These are phyloP conservation scores for Guyanaporus albipodus DNA, from an alignment of 768 basidiomycete species.

Conservation along the genomic window DNA sequence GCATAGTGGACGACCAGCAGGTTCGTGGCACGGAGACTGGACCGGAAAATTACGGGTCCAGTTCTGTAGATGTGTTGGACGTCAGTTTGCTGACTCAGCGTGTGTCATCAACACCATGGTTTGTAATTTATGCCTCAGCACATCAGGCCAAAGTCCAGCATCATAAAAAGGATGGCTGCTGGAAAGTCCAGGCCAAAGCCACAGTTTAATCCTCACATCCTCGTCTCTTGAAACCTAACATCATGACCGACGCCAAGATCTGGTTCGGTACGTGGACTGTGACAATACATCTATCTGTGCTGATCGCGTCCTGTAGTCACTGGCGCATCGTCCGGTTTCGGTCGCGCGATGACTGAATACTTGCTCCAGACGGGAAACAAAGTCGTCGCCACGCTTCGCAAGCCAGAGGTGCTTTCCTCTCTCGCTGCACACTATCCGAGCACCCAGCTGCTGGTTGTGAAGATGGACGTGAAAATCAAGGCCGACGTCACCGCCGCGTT, in stretches of 20 bases:
- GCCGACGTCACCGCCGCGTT: slow-evolving; percentile 29
- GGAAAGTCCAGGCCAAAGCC: too few relatives aligned
- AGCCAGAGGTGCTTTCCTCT: slow-evolving; percentile 30
- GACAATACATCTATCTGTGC: not conserved
- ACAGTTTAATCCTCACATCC: too few relatives aligned
- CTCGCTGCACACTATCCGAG: slow-evolving; percentile 22
- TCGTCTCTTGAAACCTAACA: too few relatives aligned
- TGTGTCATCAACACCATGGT: too few relatives aligned
- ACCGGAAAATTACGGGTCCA: too few relatives aligned
- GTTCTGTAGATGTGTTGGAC: too few relatives aligned
- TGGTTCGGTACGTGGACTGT: slow-evolving; percentile 14
- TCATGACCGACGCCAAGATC: slow-evolving; percentile 17
- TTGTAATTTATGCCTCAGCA: too few relatives aligned
- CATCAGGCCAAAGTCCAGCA: too few relatives aligned
- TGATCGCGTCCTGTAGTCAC: slow-evolving; percentile 22
- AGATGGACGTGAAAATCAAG: slow-evolving; percentile 31
- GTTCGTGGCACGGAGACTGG: too few relatives aligned
- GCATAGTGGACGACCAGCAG: too few relatives aligned
- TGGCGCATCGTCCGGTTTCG: slow-evolving; percentile 39
- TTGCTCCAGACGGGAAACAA: slow-evolving; percentile 35
- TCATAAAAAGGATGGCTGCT: too few relatives aligned
- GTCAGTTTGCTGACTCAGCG: too few relatives aligned
- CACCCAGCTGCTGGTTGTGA: slow-evolving; percentile 28
- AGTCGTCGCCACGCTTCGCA: slow-evolving; percentile 43
- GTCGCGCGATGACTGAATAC: slow-evolving; percentile 30